These are phyloP conservation scores for Gaertneriomyces sp. DNA, from an alignment of 192 early-diverging fungal species.

Conservation along the genomic window DNA sequence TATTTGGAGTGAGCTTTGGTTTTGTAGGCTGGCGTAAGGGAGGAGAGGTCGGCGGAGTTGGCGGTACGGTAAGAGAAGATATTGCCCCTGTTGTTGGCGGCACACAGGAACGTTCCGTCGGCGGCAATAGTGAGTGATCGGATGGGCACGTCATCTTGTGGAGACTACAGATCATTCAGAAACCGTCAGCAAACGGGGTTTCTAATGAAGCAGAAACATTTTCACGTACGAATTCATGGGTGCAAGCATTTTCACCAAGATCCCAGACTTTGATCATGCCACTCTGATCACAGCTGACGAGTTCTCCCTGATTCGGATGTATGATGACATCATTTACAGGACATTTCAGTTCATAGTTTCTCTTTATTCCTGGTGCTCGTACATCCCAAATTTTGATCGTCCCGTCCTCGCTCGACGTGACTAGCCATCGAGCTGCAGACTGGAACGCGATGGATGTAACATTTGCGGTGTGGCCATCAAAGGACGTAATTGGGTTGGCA, in stretches of 20 bases:
- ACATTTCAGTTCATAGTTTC: slow-evolving; percentile 55
- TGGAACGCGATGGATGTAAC: slow-evolving; percentile 57
- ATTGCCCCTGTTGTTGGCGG: slow-evolving; percentile 79
- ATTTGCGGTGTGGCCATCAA: slow-evolving; percentile 57
- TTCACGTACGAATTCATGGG: slow-evolving; percentile 48
- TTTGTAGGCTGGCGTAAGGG: slow-evolving; percentile 67
- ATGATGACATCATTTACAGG: slow-evolving; percentile 61
- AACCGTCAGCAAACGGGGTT: slow-evolving; percentile 1
- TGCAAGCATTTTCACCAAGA: slow-evolving; percentile 55
- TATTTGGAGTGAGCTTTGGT: slow-evolving; percentile 77
- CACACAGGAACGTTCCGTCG: slow-evolving; percentile 76
- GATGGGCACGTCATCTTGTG: slow-evolving; percentile 75
- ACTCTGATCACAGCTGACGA: slow-evolving; percentile 58
- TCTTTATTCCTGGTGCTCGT: slow-evolving; percentile 52
- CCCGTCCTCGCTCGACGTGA: slow-evolving; percentile 55
- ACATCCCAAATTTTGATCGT: slow-evolving; percentile 64
- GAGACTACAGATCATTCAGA: slow-evolving; percentile 49
- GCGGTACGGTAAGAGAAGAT: slow-evolving; percentile 52
- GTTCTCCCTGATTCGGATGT: slow-evolving; percentile 61
- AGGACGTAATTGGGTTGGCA: slow-evolving; percentile 63
- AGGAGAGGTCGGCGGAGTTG: slow-evolving; percentile 41
- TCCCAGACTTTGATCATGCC: slow-evolving; percentile 60
- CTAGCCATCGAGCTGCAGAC: slow-evolving; percentile 56
- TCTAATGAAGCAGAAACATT: not conserved
- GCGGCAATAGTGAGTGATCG: slow-evolving; percentile 78